Percentiles rank a stretch among this genome's conserved stretches.
phyloP scores from a whole-genome alignment of 306 rosid genomes.

The Medicago lupulina region DNA sequence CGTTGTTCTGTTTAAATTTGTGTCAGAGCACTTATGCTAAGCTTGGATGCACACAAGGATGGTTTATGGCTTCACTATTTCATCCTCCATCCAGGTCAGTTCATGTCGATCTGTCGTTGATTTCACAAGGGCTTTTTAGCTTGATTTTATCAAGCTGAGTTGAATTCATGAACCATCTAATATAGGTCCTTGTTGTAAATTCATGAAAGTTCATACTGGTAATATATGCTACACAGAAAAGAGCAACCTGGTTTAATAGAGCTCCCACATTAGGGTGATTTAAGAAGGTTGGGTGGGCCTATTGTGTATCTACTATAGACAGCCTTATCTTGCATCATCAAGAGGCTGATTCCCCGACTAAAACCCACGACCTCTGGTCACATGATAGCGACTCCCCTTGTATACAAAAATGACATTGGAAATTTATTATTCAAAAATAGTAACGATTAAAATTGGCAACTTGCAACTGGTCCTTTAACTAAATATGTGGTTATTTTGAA shows the following conservation, averaged over 20 bases:
- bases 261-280: not conserved
- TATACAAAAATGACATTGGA: not conserved
- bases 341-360: not conserved
- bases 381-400: not conserved
- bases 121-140: constrained; percentile 26
- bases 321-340: not conserved
- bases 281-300: too few species aligned
- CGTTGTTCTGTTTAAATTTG: constrained; percentile 30
- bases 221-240: constrained; percentile 2
- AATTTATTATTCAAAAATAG: not conserved
- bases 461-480: constrained; percentile 29
- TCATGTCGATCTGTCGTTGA: constrained; percentile 30
- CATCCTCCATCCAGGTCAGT: constrained; percentile 75
- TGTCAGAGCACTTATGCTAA: constrained; percentile 84
- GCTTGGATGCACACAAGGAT: constrained; percentile 87
- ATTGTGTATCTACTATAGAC: not conserved
- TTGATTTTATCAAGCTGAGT: constrained; percentile 2
- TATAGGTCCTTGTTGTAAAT: constrained; percentile 16
- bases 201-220: not conserved
- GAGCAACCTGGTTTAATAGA: not conserved
- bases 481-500: constrained; percentile 21
- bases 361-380: not conserved
- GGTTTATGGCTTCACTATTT: constrained; percentile 75
- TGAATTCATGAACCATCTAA: constrained; percentile 30
- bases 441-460: not conserved